Conservation (phyloP, 495 filamentous ascomycete species). For the Aspergillus biplanus region DNA sequence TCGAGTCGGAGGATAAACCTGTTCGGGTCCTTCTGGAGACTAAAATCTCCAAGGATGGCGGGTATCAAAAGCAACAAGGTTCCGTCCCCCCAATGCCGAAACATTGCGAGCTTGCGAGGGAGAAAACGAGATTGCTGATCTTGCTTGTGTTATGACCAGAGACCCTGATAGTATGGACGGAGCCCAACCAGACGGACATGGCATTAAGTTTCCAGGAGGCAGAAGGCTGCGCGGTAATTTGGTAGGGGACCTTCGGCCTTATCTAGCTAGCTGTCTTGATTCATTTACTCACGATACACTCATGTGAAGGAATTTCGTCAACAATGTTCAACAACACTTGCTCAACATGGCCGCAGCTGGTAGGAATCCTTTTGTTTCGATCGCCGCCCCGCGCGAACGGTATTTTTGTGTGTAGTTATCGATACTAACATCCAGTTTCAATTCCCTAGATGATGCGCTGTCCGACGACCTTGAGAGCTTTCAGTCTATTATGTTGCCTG, state of each 20-base stretch:
- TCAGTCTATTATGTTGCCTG: constrained; percentile 73
- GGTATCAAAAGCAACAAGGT: constrained; percentile 99
- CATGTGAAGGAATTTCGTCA: constrained; percentile 84
- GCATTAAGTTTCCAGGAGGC: constrained; percentile 98
- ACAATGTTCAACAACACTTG: constrained; percentile 74
- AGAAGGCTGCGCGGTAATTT: constrained; percentile 90
- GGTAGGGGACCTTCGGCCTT: constrained; percentile 54
- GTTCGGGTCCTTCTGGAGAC: constrained; percentile 82
- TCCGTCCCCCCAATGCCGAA: constrained; percentile 26
- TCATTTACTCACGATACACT: constrained; percentile 21
- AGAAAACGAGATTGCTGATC: constrained; percentile 26
- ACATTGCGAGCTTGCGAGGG: constrained; percentile 4
- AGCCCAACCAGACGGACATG: constrained; percentile 87
- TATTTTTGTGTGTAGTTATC: constrained; percentile 8
- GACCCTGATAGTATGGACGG: constrained; percentile 98
- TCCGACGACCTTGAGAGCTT: constrained; percentile 84
- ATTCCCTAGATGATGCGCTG: constrained; percentile 74
- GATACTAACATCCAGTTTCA: not conserved
- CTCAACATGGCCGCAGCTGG: constrained; percentile 54
- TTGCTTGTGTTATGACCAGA: constrained; percentile 55
- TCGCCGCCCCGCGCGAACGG: constrained; percentile 8
- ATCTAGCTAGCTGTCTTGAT: constrained; percentile 1
- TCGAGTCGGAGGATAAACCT: constrained; percentile 91
- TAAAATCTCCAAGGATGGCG: constrained; percentile 90
- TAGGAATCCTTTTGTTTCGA: constrained; percentile 29